These are phyloP conservation scores for Caryopteris hybrid DNA, from an alignment of 305 asterid species.

Conservation along the genomic window DNA sequence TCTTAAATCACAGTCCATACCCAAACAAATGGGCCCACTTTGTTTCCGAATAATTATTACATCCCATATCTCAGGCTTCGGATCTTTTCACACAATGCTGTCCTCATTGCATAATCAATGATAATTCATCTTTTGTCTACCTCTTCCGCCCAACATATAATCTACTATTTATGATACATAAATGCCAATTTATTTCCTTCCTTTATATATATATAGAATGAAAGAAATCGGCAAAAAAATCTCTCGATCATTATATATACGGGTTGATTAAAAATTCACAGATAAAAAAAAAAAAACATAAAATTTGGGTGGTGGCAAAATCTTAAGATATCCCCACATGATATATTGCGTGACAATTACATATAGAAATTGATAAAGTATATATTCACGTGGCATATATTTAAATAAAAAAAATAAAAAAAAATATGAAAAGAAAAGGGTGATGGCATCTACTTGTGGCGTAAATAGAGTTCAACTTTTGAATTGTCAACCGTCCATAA, in stretches of 20 bases:
- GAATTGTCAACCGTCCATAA: constrained; percentile 19
- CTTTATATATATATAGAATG: no score
- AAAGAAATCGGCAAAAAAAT: no score
- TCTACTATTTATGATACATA: no score
- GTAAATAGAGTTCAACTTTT: not conserved
- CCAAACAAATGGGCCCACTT: constrained; percentile 15
- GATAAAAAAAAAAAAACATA: no score
- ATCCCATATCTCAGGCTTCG: no score
- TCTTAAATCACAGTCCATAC: constrained; percentile 20
- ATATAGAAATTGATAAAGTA: not conserved
- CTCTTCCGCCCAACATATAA: not conserved
- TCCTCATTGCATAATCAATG: no score
- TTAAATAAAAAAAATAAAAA: not conserved
- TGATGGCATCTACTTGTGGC: not conserved
- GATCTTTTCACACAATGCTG: not conserved
- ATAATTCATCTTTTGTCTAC: not conserved
- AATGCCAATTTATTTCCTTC: no score
- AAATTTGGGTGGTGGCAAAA: not conserved
- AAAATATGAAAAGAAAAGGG: not conserved
- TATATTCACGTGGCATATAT: not conserved
- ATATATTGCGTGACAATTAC: constrained; percentile 6
- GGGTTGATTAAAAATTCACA: no score
- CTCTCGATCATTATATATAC: no score
- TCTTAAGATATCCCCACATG: not conserved
- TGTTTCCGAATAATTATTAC: not conserved